A percentile compares a stretch with the other conserved stretches of the same genome.
Conservation (phyloP, 495 filamentous ascomycete genomes). For the Aspergillus hancockii region DNA sequence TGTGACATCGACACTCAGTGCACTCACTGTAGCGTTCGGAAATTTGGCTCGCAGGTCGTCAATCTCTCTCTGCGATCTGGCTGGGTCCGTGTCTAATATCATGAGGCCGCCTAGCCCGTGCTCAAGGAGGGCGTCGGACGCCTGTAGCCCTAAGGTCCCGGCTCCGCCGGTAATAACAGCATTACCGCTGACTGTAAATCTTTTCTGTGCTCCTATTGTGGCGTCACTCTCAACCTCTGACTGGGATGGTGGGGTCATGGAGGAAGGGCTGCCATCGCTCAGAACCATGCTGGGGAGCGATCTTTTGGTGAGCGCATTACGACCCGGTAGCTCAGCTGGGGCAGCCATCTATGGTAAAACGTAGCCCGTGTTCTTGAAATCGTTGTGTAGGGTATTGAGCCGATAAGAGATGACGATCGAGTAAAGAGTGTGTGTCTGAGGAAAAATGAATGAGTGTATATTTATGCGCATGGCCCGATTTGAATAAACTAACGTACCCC, state of each 20-base stretch:
- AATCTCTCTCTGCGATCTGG: constrained; percentile 42
- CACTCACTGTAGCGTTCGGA: constrained; percentile 48
- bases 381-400: too few relatives aligned
- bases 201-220: constrained; percentile 48
- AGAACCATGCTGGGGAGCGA: constrained; percentile 62
- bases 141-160: constrained; percentile 63
- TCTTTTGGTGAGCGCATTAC: constrained; percentile 55
- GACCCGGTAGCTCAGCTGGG: constrained; percentile 15
- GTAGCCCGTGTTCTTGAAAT: too few relatives aligned
- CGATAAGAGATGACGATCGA: too few relatives aligned
- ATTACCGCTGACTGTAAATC: constrained; percentile 65
- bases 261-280: constrained; percentile 49
- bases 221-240: constrained; percentile 42
- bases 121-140: constrained; percentile 67
- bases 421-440: too few relatives aligned
- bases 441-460: too few relatives aligned
- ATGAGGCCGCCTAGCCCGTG: constrained; percentile 62
- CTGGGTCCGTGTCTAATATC: constrained; percentile 61
- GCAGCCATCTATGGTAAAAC: background rate
- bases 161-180: constrained; percentile 70
- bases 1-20: constrained; percentile 60
- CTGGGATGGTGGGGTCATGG: constrained; percentile 50
- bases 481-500: too few relatives aligned
- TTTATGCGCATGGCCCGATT: too few relatives aligned
- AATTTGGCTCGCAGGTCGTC: constrained; percentile 50